Evolutionary conservation across 2,329 filamentous ascomycete species (phyloP), one percentile per base, ranked within the genome.

Genomic region (Lasiodiplodia sp.): DNA sequence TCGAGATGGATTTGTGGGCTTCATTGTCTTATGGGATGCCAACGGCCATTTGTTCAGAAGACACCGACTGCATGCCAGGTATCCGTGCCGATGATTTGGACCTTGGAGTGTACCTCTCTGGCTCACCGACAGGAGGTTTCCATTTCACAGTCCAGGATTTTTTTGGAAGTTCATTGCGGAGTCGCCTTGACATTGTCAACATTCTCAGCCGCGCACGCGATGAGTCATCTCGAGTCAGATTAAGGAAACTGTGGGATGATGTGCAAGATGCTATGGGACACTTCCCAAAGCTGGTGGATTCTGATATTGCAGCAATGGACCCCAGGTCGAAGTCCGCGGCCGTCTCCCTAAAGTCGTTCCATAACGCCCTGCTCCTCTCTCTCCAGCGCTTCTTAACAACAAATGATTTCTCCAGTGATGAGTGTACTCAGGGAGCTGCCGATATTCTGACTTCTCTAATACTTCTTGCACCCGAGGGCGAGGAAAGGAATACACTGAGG

Each of bases 1-100:
- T 83, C 14, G 80, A 83, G 68, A 70, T 82, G 37, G 79, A 82
- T 62, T 68, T 83, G 25, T 72, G 73, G 53, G 71, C 71, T 14
- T 73, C 73, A 0, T 69, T 74, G 68, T 63, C 62, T 28, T 70
- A 69, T 11, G 71, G 71, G 1, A 73, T 74, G 71, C 62, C 62
- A 1, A 75, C 78, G 1, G 72, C 73, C 28, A 72, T 80, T 18
- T 72, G 73, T 7, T 37, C 67, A 6, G 71, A 71, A 1, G 78
- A 80, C 14, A 81, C 74, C 64, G 78, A 77, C 62, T 79, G 75
- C 3, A 18, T 53, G 10, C 57, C 25, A 10, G 7, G n/a, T 12
- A 3, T 8, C 2, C 4, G 16, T 21, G 38, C 38, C 2, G 57
- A 62, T n/a, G 14, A 23, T 49, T 21, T n/a, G 25, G 21, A 23